Conservation (phyloP, 2,329 filamentous ascomycete species). For the Endothia cerciana region DNA sequence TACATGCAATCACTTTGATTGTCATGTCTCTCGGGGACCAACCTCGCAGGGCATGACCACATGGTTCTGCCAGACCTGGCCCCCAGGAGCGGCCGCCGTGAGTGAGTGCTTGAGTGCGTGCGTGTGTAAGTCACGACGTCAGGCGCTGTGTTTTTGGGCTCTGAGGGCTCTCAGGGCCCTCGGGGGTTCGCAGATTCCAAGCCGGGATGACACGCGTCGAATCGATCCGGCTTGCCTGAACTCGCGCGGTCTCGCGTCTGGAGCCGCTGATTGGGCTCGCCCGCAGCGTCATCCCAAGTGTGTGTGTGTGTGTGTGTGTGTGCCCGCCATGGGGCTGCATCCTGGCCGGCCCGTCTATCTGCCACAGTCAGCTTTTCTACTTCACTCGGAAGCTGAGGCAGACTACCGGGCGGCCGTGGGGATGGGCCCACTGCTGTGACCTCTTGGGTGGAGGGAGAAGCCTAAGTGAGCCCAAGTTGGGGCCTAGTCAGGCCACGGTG, state of each 20-base stretch:
- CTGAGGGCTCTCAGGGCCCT: too few relatives aligned
- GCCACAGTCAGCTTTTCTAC: neutral
- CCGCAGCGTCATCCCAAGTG: constrained; percentile 18
- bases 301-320: neutral
- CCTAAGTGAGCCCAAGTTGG: constrained; percentile 13
- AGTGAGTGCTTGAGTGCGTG: too few relatives aligned
- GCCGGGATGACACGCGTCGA: neutral
- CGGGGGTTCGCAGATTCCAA: too few relatives aligned
- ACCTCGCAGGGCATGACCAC: neutral
- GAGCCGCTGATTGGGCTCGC: constrained; percentile 23
- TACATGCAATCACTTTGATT: constrained; percentile 1
- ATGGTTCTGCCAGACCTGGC: neutral
- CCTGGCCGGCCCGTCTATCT: constrained; percentile 12
- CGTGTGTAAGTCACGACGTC: too few relatives aligned
- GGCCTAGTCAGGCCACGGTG: constrained; percentile 7
- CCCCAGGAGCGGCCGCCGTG: neutral
- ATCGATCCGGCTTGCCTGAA: neutral
- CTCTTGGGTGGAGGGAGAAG: neutral
- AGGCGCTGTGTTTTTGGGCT: too few relatives aligned
- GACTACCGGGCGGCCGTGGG: constrained; percentile 3
- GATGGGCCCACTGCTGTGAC: neutral
- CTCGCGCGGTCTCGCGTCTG: constrained; percentile 21
- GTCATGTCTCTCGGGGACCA: neutral
- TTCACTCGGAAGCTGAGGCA: constrained; percentile 7
- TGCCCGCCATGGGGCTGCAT: constrained; percentile 7